Conservation (phyloP, 2,329 filamentous ascomycete species). For the Beauveria pseudobassiana region DNA sequence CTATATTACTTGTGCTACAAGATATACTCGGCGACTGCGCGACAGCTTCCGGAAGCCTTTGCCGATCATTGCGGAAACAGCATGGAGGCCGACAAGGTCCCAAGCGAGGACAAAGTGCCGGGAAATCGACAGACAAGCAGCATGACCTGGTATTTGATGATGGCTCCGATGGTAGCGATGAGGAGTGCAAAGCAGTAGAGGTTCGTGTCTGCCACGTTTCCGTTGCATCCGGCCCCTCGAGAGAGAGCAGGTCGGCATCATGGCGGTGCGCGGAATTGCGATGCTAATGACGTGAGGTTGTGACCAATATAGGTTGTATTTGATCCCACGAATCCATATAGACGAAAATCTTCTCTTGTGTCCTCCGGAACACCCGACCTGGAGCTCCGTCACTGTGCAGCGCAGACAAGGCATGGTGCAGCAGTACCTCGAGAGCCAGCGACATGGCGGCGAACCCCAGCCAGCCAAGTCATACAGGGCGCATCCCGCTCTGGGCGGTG, state of each 20-base stretch:
- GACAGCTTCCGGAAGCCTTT: background rate
- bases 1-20: background rate
- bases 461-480: constrained; percentile 21
- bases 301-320: constrained; percentile 47
- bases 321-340: constrained; percentile 51
- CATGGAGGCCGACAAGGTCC: background rate
- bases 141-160: constrained; percentile 23
- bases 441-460: constrained; percentile 23
- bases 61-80: background rate
- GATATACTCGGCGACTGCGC: background rate
- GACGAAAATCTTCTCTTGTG: constrained; percentile 60
- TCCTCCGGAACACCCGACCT: constrained; percentile 35
- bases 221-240: background rate
- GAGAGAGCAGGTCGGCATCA: background rate
- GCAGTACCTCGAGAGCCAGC: constrained; percentile 54
- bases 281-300: background rate
- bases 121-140: background rate
- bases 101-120: background rate
- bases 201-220: constrained; percentile 24
- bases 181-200: constrained; percentile 44
- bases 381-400: constrained; percentile 22
- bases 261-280: background rate
- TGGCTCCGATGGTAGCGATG: constrained; percentile 40
- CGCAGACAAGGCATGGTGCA: constrained; percentile 58
- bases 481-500: constrained; percentile 21